Evolutionary conservation across 345 rosid genomes (phyloP), one percentile per base, ranked within the genome.

Genomic region (Eucalyptus pauciflora): DNA sequence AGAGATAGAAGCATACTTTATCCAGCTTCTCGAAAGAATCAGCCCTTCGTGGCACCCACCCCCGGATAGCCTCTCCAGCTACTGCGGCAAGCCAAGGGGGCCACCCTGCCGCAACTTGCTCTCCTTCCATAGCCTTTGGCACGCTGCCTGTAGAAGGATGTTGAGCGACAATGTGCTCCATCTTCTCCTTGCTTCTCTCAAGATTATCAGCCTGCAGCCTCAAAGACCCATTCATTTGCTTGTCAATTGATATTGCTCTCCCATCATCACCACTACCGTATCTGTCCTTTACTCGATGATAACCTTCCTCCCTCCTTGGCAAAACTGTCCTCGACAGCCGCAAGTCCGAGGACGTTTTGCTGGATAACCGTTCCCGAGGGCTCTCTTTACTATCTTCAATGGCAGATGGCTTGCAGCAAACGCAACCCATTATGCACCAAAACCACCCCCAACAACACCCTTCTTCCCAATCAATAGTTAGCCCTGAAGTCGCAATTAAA

Each of bases 81-180:
- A 98, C 99, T 41, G 97, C 92, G 54, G 98, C 97, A 91, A 98
- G 90, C 99, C 99, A 98, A 85, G 97, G 94, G 88, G 99, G 99
- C 99, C 99, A 98, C 45, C 99, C 99, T 13, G 99, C 99, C 1
- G 99, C 98, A 90, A 97, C 96, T 90, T 96, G 96, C 92, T 98
- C 99, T 46, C 97, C 97, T 94, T 98, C 98, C n/a, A 88, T 91
- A 88, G 96, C 95, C 90, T 95, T 98, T 1, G 95, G 96, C 50
- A 98, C 87, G 52, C 91, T 93, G 88, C 97, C 96, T 89, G 93
- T 92, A 49, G 94, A 93, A 24, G 98, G 97, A 81, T 92, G 93
- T 25, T 93, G 94, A 88, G 90, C 69, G 37, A 93, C 94, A 90
- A 90, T 91, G 89, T 92, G 92, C 86, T 93, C 96, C 87, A 88